Evolutionary conservation across 2,329 filamentous ascomycete genomes (phyloP), one percentile per base, ranked within the genome.

Genomic region (Botrytis elliptica): DNA sequence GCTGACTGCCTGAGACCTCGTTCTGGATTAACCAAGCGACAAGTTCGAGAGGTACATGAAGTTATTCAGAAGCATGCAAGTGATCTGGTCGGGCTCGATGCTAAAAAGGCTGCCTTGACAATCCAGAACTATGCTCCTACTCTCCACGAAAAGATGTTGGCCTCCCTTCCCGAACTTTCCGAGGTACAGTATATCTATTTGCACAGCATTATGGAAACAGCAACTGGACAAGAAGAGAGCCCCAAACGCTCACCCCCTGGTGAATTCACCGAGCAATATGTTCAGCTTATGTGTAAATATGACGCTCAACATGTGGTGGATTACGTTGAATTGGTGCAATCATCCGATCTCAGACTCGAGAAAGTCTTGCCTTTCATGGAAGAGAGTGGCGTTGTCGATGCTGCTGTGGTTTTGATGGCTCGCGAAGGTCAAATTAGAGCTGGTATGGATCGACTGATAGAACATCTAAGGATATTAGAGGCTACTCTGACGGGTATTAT

Each of bases 221-320:
- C 38, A 78, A 81, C 65, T 20, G 85, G 0, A 78, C 83, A 46
- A 80, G 83, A 20, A 10, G 82, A 84, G 72, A 80, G 77, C 14
- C 65, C 78, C 22, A 81, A 79, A n/a, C 82, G 81, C 71, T 75
- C 80, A n/a, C 77, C 80, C 71, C 86, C 88, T 60, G 86, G 88
- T 60, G 87, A 88, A 49, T 90, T 98, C 77, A 85, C 92, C 9
- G 96, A 98, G 82, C 88, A 88, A 72, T 98, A 98, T 82, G 91
- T 98, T 7, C 92, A 92, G 78, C 88, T 99, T 38, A 95, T 98
- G 91, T 99, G 97, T 83, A 89, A 85, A 73, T 97, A 94, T 81
- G 89, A 97, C 74, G 89, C 94, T 4, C 84, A 87, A 0, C 93
- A 95, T 78, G 95, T 99, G 2, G 93, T 93, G 4, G 91, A 94